Percentiles rank a stretch among this genome's conserved stretches.
These are phyloP conservation scores for Magnolia changhungtana DNA, from an alignment of 164 flowering plant species.

Conservation along the genomic window DNA sequence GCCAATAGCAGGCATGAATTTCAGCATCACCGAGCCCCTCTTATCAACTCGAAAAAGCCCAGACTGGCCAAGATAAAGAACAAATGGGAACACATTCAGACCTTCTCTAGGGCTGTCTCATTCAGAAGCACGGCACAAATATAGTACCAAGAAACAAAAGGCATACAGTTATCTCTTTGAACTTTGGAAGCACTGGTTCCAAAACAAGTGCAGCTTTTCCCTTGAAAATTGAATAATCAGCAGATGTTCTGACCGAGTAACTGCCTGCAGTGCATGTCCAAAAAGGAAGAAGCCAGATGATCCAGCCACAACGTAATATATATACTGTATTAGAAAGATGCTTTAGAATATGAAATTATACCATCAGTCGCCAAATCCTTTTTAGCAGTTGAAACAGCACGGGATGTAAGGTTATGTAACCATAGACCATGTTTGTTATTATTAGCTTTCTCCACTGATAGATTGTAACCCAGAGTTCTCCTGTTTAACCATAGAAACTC, in stretches of 20 bases:
- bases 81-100: slow-evolving; percentile 1
- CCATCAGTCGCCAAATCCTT: slow-evolving; percentile 23
- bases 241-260: slow-evolving; percentile 29
- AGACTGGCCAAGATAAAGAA: slow-evolving; percentile 32
- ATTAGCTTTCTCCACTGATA: background rate
- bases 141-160: background rate
- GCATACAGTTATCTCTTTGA: slow-evolving; percentile 52
- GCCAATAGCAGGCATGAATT: slow-evolving; percentile 63
- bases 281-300: background rate
- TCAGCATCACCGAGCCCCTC: slow-evolving; percentile 57
- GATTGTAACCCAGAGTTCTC: background rate
- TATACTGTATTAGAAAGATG: background rate
- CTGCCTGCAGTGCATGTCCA: slow-evolving; percentile 20
- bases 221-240: slow-evolving; percentile 59
- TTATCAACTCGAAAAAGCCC: slow-evolving; percentile 49
- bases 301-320: background rate
- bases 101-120: background rate
- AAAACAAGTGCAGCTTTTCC: slow-evolving; percentile 81
- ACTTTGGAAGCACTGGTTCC: slow-evolving; percentile 56
- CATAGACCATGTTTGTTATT: slow-evolving; percentile 10
- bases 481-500: background rate
- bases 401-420: slow-evolving; percentile 16
- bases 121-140: background rate
- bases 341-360: slow-evolving; percentile 5
- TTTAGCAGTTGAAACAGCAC: slow-evolving; percentile 31